These are phyloP conservation scores for Acer saccharum DNA, from an alignment of 345 rosid genomes.

Conservation along the genomic window DNA sequence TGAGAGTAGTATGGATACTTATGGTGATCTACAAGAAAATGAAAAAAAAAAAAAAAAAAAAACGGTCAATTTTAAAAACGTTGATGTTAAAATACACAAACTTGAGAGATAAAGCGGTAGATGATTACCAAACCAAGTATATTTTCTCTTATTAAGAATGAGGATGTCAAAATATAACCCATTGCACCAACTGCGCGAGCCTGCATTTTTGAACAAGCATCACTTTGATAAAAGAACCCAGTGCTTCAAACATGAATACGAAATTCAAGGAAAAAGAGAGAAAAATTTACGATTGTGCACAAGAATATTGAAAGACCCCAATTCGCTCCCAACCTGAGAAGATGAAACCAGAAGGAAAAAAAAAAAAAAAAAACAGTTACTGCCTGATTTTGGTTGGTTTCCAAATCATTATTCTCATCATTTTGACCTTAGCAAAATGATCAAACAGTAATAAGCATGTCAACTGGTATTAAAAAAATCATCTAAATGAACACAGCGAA, in stretches of 20 bases:
- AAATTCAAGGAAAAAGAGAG: conserved; percentile 28
- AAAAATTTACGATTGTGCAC: conserved; percentile 72
- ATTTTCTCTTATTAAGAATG: conserved; percentile 91
- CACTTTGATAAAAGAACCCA: conserved; percentile 21
- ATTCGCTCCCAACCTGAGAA: conserved; percentile 60
- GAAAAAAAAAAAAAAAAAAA: neutral
- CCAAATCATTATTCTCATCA: neutral
- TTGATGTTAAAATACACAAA: neutral
- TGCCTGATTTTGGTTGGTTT: conserved; percentile 8
- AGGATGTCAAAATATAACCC: conserved; percentile 83
- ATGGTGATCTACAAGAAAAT: conserved; percentile 71
- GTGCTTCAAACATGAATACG: conserved; percentile 23
- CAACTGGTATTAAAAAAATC: neutral
- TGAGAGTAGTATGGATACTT: conserved; percentile 83
- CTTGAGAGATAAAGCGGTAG: neutral
- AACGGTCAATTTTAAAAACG: neutral
- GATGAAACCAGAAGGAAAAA: conserved; percentile 4
- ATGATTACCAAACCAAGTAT: conserved; percentile 77
- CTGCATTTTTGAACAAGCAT: conserved; percentile 38
- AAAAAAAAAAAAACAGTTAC: conserved; percentile 11
- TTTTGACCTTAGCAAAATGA: neutral
- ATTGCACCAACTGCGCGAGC: conserved; percentile 77
- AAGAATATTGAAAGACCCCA: conserved; percentile 78
- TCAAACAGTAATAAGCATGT: neutral
- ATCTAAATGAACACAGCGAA: neutral